Conservation (phyloP, 768 basidiomycete genomes). For the Leccinum truebloodii region DNA sequence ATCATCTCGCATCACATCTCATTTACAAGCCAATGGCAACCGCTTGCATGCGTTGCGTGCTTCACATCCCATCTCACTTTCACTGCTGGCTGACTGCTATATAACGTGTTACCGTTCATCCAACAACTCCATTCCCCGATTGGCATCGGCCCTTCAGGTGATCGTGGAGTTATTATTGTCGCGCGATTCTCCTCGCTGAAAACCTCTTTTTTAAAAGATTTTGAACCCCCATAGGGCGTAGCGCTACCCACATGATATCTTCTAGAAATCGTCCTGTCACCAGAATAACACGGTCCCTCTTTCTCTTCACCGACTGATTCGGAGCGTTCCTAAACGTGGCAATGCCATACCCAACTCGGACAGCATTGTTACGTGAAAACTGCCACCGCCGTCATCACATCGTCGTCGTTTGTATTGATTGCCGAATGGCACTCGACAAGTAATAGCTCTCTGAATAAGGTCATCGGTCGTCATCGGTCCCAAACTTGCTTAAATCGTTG, state of each 20-base stretch:
- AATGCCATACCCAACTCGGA: neutral
- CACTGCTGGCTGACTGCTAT: neutral
- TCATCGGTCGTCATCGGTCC: neutral
- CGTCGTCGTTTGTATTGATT: neutral
- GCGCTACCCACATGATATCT: neutral
- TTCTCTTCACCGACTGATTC: neutral
- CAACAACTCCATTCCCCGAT: neutral
- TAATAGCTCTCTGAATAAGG: neutral
- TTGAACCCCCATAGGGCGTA: neutral
- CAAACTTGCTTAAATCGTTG: neutral
- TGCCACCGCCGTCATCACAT: neutral
- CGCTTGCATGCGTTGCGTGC: neutral
- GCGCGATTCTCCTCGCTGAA: neutral
- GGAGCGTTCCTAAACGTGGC: neutral
- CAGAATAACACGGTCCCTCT: neutral
- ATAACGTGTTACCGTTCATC: neutral
- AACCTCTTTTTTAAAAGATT: neutral
- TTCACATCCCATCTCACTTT: neutral
- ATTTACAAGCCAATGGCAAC: neutral
- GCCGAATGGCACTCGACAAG: neutral
- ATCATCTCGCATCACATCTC: neutral
- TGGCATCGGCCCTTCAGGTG: neutral
- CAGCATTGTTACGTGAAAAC: neutral
- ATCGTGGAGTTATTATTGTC: neutral
- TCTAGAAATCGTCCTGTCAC: neutral